Evolutionary conservation across 1,139 yeast genomes (phyloP).

Genomic region (Pneumocystis oryctolagi): DNA sequence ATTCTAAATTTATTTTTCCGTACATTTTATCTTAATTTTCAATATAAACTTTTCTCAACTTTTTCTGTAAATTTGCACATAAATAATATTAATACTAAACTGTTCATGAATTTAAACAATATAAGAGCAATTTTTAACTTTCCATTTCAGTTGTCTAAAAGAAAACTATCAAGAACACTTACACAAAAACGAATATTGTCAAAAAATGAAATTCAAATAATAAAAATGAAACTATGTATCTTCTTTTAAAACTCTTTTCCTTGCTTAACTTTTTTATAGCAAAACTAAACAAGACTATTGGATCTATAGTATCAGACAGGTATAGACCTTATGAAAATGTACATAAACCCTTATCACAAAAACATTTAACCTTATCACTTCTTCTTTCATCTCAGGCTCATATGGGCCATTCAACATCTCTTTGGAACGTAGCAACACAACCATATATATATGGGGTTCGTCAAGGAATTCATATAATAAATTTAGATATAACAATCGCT

Average conservation of each 20-base stretch:
- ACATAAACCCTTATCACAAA: not conserved
- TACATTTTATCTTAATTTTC: not conserved
- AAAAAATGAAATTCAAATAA: not conserved
- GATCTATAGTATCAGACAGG: not conserved
- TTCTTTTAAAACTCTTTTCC: not conserved
- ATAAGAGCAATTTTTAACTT: not conserved
- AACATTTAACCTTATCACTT: constrained; percentile 36
- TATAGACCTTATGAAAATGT: not conserved
- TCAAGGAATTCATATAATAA: constrained; percentile 77
- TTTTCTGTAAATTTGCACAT: not conserved
- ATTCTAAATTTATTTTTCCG: not conserved
- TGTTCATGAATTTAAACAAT: not conserved
- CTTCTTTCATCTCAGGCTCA: constrained; percentile 89
- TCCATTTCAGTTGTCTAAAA: not conserved
- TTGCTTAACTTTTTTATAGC: not conserved
- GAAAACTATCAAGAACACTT: not conserved
- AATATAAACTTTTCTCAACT: not conserved
- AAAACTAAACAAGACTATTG: not conserved
- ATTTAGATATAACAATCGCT: constrained; percentile 64
- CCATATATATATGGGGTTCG: constrained; percentile 79
- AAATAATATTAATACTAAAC: not conserved
- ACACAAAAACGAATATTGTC: not conserved
- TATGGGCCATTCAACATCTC: constrained; percentile 70
- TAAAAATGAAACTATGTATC: not conserved
- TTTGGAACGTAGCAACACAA: constrained; percentile 45